phyloP scores from a whole-genome alignment of 1,284 basidiomycete species.

The Pulchroboletus neoregius region DNA sequence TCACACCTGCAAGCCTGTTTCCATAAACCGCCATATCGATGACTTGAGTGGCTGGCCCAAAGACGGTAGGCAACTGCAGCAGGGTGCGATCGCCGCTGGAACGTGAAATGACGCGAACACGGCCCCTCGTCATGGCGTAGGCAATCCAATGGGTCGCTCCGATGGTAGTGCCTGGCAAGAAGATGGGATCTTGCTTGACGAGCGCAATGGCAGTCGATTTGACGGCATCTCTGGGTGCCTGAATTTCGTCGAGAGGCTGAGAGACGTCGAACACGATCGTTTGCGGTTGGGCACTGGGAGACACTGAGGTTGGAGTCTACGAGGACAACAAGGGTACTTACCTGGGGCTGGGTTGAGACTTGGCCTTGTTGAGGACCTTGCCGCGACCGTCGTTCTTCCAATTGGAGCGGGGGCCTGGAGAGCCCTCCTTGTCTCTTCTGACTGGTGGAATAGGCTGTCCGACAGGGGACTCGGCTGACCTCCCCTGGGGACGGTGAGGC shows the following conservation, averaged over 20 bases:
- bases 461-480: constrained; percentile 43
- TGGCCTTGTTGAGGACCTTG: constrained; percentile 42
- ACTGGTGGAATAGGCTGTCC: constrained; percentile 39
- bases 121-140: constrained; percentile 87
- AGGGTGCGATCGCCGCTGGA: constrained; percentile 81
- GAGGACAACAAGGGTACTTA: constrained; percentile 27
- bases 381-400: constrained; percentile 41
- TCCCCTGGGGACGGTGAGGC: constrained; percentile 40
- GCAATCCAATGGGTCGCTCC: constrained; percentile 85
- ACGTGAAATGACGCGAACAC: constrained; percentile 79
- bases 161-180: constrained; percentile 78
- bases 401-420: constrained; percentile 55
- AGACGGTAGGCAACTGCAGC: constrained; percentile 65
- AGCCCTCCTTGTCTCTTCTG: constrained; percentile 64
- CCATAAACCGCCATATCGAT: constrained; percentile 79
- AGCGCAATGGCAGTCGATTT: constrained; percentile 81
- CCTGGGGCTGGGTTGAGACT: constrained; percentile 55
- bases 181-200: constrained; percentile 75
- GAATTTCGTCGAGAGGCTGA: constrained; percentile 64
- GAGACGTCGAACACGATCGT: constrained; percentile 73
- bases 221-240: constrained; percentile 65
- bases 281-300: constrained; percentile 51
- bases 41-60: constrained; percentile 59
- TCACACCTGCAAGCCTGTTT: constrained; percentile 78
- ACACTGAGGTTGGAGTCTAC: constrained; percentile 5